Base-by-base conservation (phyloP, 2,329 filamentous ascomycete genomes). In the Penicillium griseofulvum region DNA sequence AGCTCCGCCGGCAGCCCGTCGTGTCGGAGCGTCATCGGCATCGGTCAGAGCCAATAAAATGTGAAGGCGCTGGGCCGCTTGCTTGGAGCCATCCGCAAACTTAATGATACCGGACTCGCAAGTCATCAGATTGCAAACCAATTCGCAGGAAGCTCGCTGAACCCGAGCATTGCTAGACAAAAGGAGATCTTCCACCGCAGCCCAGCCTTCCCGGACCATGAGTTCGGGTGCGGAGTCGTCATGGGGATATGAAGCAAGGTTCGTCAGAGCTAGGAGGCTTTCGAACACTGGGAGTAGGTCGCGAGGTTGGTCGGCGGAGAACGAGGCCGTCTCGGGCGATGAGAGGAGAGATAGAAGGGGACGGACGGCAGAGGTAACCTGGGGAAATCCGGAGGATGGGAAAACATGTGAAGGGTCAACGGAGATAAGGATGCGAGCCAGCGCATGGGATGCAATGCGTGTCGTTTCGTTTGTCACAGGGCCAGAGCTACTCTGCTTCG, bases 221-320 rank as follows among this genome's bases (percentile, higher is more conserved):
- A 82, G 79, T 50, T 92, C 87, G 12, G 87, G 83, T 14, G 75
- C 69, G 28, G 71, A 66, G 50, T 66, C 66, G 58, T 79, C 72
- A 41, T 59, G 56, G 17, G 77, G 70, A 44, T 74, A 69, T 0
- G 90, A 95, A 0, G 93, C 94, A 8, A 99, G 83, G 65, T 99
- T 99, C 0, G 94, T 97, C 34, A 99, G 83, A 0, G 94, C 93
- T 71, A 97, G 88, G 9, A 99, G 82, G 0, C 88, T 83, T 74
- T 99, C 94, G 64, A 97, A 99, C 0, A 89, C 87, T 0, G 94
- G 91, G 0, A 99, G 82, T 14, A 97, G 83, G 71, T 96, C 89
- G 49, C 87, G 84, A 1, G 84, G 83, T 50, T 80, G 78, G 54
- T 77, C 75, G 24, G 68, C 74, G 7, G 75, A 71, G 36, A 71